phyloP scores from a whole-genome alignment of 2,329 filamentous ascomycete species.

The Gaeumannomyces sp. region DNA sequence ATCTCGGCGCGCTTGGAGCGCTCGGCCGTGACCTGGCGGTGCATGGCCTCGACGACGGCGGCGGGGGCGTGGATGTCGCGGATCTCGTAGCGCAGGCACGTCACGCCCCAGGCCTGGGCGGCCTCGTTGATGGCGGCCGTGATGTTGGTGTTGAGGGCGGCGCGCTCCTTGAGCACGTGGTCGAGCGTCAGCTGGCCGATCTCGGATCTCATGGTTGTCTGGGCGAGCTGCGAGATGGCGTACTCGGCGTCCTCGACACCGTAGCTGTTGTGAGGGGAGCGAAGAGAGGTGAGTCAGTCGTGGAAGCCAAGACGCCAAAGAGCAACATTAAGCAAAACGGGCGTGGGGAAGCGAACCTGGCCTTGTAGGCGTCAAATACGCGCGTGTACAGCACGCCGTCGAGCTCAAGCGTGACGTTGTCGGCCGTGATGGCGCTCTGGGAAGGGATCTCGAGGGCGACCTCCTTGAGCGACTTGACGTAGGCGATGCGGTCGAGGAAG shows the following conservation, averaged over 20 bases:
- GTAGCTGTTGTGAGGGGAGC: slow-evolving; percentile 64
- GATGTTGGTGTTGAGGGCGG: slow-evolving; percentile 94
- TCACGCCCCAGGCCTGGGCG: slow-evolving; percentile 92
- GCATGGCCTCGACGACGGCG: slow-evolving; percentile 94
- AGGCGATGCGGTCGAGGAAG: slow-evolving; percentile 91
- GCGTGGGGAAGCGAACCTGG: slow-evolving; percentile 54
- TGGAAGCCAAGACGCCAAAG: neutral
- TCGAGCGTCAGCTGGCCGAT: slow-evolving; percentile 95
- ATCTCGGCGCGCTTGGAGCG: slow-evolving; percentile 97
- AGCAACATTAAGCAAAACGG: slow-evolving; percentile 6
- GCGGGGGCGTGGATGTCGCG: slow-evolving; percentile 94
- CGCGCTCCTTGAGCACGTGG: slow-evolving; percentile 95
- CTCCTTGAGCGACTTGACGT: slow-evolving; percentile 97
- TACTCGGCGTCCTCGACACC: slow-evolving; percentile 98
- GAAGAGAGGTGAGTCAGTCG: slow-evolving; percentile 1
- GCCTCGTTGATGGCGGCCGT: slow-evolving; percentile 99
- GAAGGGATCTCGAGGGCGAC: slow-evolving; percentile 93
- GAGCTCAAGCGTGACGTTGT: slow-evolving; percentile 95
- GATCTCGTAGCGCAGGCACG: slow-evolving; percentile 95
- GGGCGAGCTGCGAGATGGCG: slow-evolving; percentile 93
- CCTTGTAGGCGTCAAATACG: slow-evolving; percentile 97
- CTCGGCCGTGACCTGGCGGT: slow-evolving; percentile 94
- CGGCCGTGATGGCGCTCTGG: slow-evolving; percentile 95
- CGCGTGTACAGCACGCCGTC: slow-evolving; percentile 94
- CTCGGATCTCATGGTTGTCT: slow-evolving; percentile 98